Conservation (phyloP, 306 rosid genomes). For the Vigna trinervia region DNA sequence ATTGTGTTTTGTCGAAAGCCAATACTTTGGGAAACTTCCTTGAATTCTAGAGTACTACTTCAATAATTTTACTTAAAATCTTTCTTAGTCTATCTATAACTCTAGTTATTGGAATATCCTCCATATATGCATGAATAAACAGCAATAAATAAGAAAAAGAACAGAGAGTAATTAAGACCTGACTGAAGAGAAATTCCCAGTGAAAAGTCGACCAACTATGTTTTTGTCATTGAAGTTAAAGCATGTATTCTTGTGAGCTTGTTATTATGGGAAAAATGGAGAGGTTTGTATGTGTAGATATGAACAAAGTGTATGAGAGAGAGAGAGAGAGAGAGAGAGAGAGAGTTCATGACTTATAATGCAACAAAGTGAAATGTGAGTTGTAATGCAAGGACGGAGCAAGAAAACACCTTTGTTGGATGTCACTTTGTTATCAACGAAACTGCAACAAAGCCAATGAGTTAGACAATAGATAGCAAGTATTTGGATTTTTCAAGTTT, state of each 20-base stretch:
- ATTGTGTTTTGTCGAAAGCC: no score
- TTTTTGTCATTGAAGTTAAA: slow-evolving; percentile 19
- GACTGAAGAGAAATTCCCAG: slow-evolving; percentile 19
- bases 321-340: not conserved
- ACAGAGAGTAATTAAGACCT: slow-evolving; percentile 38
- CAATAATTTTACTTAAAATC: not conserved
- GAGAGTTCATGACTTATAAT: not conserved
- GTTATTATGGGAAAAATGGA: not conserved
- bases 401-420: slow-evolving; percentile 5
- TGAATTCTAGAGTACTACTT: not conserved
- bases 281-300: not conserved
- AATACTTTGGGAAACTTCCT: no score
- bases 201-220: slow-evolving; percentile 3
- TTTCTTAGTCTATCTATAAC: no score
- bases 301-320: not conserved
- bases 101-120: not conserved
- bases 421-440: slow-evolving; percentile 21
- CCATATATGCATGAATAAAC: not conserved
- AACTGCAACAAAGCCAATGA: not conserved
- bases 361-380: slow-evolving; percentile 4
- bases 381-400: not conserved
- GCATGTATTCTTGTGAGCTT: not conserved
- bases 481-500: not conserved
- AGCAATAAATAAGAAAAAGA: slow-evolving; percentile 10
- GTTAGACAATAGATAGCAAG: not conserved